Evolutionary conservation across 2,329 filamentous ascomycete species (phyloP), one percentile per base, ranked within the genome.

Genomic region (Fusarium liriodendri): DNA sequence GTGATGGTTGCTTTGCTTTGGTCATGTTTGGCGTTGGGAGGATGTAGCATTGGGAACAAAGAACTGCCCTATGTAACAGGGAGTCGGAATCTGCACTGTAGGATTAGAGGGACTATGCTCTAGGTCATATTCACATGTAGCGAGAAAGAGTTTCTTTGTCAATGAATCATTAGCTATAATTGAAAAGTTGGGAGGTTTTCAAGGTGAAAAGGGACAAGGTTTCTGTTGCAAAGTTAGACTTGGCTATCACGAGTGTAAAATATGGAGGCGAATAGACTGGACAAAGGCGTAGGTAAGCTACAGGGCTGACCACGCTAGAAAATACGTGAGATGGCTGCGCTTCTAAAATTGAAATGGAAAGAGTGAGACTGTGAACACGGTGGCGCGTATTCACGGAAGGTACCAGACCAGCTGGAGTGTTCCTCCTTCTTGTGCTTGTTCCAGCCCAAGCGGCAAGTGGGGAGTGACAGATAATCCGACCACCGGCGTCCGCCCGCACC

Each of bases 381-480:
- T 82, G 80, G 80, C 80, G 80, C 76, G 71, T 78, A 54, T 52
- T 52, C 25, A 74, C 70, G 66, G 74, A 63, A 73, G 50, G 70
- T 55, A 62, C 72, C 71, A 74, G 62, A 62, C 72, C 71, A 74
- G 64, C 22, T 35, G 22, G 25, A 55, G 40, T 33, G 57, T 40
- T 62, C 57, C 27, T 62, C 57, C 27, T 60, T 32, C 37, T 32
- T 3, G 47, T 29, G 25, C 18, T 60, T 60, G 57, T 60, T 57
- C 38, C 61, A 54, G 60, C 61, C 60, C 33, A 74, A 62, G 70
- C 58, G 74, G 71, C 71, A 76, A 64, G 72, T 68, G 75, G 75
- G 76, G 75, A 76, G 65, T 67, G 73, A 77, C 78, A 79, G 80
- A 81, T 82, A 80, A 82, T 82, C 79, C 79, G 77, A 79, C 73